Conservation (phyloP, 768 basidiomycete species). For the Myochromella boudieri region DNA sequence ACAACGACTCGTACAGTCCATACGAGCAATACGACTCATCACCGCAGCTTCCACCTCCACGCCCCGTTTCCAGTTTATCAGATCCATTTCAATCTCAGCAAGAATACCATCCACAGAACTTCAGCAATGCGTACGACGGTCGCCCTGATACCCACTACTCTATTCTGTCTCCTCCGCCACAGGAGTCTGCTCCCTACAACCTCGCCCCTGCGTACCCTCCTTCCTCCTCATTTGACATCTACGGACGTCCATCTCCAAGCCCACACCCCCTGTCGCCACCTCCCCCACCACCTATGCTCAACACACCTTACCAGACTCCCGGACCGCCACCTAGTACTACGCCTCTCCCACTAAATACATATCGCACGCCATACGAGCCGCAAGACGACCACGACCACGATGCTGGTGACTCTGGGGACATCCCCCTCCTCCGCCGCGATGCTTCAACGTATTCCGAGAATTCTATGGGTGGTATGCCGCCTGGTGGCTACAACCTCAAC, state of each 20-base stretch:
- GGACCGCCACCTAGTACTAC: constrained; percentile 22
- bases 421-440: constrained; percentile 62
- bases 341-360: constrained; percentile 18
- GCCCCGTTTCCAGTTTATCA: constrained; percentile 8
- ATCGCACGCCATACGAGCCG: constrained; percentile 34
- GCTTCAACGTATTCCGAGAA: constrained; percentile 24
- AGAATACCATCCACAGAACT: constrained; percentile 17
- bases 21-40: constrained; percentile 40
- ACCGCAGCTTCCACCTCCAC: constrained; percentile 23
- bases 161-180: constrained; percentile 24
- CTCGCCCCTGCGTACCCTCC: constrained; percentile 6
- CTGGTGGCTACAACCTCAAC: constrained; percentile 46
- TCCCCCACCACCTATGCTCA: constrained; percentile 10
- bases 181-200: too few relatives aligned
- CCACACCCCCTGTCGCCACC: constrained; percentile 18
- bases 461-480: constrained; percentile 22
- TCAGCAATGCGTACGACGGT: constrained; percentile 20
- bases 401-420: constrained; percentile 57
- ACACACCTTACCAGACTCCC: constrained; percentile 18
- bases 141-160: too few relatives aligned
- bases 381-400: constrained; percentile 40
- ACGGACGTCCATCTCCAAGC: constrained; percentile 5
- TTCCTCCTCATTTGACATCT: constrained; percentile 10
- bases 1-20: constrained; percentile 67
- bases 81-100: constrained; percentile 10